phyloP scores from a whole-genome alignment of 495 filamentous ascomycete species.

The Penicillium nucicola region DNA sequence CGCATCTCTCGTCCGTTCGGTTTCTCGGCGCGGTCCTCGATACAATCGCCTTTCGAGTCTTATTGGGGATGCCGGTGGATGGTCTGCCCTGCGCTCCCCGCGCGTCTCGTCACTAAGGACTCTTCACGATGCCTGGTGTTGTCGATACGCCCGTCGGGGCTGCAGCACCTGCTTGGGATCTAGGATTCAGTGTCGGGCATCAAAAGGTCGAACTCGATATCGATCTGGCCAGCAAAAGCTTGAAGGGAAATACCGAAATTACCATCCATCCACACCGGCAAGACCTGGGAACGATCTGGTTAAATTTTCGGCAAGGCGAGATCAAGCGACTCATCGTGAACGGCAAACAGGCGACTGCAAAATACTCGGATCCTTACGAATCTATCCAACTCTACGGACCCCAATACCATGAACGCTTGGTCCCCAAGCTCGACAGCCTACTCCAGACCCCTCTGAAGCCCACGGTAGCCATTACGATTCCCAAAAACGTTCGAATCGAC shows the following conservation, averaged over 20 bases:
- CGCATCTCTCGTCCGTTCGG: neutral
- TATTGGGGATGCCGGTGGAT: slow-evolving; percentile 43
- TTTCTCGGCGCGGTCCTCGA: neutral
- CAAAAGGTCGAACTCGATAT: slow-evolving; percentile 88
- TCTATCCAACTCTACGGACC: slow-evolving; percentile 63
- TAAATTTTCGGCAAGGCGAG: slow-evolving; percentile 85
- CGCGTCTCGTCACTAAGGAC: slow-evolving; percentile 41
- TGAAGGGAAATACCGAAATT: slow-evolving; percentile 80
- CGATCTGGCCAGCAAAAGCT: slow-evolving; percentile 68
- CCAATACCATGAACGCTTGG: slow-evolving; percentile 75
- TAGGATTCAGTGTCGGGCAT: slow-evolving; percentile 62
- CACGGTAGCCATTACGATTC: slow-evolving; percentile 60
- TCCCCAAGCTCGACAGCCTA: slow-evolving; percentile 59
- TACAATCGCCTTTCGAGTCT: slow-evolving; percentile 17
- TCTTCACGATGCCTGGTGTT: slow-evolving; percentile 45
- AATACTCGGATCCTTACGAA: slow-evolving; percentile 73
- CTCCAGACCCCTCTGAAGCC: slow-evolving; percentile 56
- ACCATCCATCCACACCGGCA: slow-evolving; percentile 66
- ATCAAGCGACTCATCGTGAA: slow-evolving; percentile 69
- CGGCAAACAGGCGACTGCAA: slow-evolving; percentile 54
- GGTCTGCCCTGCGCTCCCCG: slow-evolving; percentile 35
- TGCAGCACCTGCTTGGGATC: slow-evolving; percentile 28
- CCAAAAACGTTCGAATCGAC: slow-evolving; percentile 64
- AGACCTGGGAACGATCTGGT: slow-evolving; percentile 63
- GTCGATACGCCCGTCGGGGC: slow-evolving; percentile 37